phyloP scores from a whole-genome alignment of 2,329 filamentous ascomycete genomes.

The Pyrenochaeta sp. region DNA sequence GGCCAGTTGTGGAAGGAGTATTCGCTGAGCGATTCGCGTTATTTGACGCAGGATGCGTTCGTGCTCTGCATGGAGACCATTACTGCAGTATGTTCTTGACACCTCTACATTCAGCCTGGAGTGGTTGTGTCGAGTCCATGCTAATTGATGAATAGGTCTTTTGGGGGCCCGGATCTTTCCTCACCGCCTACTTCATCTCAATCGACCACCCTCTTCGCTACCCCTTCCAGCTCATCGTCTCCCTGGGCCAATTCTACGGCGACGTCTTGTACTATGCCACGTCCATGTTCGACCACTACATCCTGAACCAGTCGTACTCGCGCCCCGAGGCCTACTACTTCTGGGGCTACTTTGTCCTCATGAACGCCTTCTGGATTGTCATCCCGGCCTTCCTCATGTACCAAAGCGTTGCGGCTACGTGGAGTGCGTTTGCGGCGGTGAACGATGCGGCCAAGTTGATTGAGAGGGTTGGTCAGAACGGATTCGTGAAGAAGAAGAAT shows the following conservation, averaged over 20 bases:
- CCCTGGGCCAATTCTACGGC: constrained; percentile 69
- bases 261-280: constrained; percentile 71
- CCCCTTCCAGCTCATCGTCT: constrained; percentile 67
- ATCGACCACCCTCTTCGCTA: constrained; percentile 64
- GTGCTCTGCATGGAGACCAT: constrained; percentile 88
- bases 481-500: constrained; percentile 40
- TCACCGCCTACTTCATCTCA: constrained; percentile 63
- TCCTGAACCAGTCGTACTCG: constrained; percentile 62
- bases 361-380: constrained; percentile 73
- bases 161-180: constrained; percentile 69
- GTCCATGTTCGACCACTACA: constrained; percentile 66
- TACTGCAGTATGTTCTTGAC: constrained; percentile 76
- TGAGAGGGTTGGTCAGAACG: constrained; percentile 33
- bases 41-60: constrained; percentile 78
- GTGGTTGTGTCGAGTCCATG: too few species aligned
- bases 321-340: constrained; percentile 70
- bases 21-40: constrained; percentile 83
- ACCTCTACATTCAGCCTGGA: too few species aligned
- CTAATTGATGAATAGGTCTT: too few species aligned
- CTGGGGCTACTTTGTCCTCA: constrained; percentile 70
- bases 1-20: constrained; percentile 96
- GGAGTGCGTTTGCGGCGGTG: constrained; percentile 45
- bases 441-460: constrained; percentile 44
- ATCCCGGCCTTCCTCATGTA: constrained; percentile 57
- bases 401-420: constrained; percentile 42